Evolutionary conservation across 1,139 yeast genomes (phyloP).

Genomic region (Suhomyces choctaworum): DNA sequence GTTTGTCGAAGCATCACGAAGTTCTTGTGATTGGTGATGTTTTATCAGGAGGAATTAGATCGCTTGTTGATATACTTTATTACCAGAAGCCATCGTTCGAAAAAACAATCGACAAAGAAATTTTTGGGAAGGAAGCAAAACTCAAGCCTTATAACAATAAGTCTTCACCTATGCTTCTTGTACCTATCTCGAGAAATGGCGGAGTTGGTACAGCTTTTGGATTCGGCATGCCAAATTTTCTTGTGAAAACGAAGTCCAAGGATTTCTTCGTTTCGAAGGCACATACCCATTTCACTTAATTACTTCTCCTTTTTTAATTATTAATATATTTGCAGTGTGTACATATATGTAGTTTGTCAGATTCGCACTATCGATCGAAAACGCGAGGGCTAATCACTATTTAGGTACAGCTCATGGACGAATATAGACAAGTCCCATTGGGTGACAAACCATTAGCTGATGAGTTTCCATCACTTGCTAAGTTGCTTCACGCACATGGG

Average conservation of each 20-base stretch:
- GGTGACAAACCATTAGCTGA: conserved; percentile 14
- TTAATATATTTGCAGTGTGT: too few relatives aligned
- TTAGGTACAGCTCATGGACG: too few relatives aligned
- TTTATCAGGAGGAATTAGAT: conserved; percentile 22
- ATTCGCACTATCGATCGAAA: too few relatives aligned
- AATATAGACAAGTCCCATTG: conserved; percentile 26
- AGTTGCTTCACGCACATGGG: conserved; percentile 22
- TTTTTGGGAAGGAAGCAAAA: conserved; percentile 18
- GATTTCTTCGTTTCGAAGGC: conserved; percentile 13
- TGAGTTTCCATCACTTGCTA: conserved; percentile 19
- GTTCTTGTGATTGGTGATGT: conserved; percentile 40
- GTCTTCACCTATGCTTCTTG: conserved; percentile 17
- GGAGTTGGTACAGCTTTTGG: conserved; percentile 39
- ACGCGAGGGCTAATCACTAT: too few relatives aligned
- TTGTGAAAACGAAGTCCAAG: conserved; percentile 27
- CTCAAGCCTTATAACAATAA: conserved; percentile 18
- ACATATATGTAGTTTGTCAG: too few relatives aligned
- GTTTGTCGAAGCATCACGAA: conserved; percentile 24
- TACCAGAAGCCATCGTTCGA: conserved; percentile 24
- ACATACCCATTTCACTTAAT: conserved; percentile 7
- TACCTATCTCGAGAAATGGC: conserved; percentile 38
- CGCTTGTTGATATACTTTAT: conserved; percentile 28
- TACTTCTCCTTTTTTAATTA: neutral
- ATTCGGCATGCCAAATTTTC: conserved; percentile 29
- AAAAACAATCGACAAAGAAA: conserved; percentile 17